Conservation (phyloP, 805 yeast species). For the Suhomyces canberraensis region DNA sequence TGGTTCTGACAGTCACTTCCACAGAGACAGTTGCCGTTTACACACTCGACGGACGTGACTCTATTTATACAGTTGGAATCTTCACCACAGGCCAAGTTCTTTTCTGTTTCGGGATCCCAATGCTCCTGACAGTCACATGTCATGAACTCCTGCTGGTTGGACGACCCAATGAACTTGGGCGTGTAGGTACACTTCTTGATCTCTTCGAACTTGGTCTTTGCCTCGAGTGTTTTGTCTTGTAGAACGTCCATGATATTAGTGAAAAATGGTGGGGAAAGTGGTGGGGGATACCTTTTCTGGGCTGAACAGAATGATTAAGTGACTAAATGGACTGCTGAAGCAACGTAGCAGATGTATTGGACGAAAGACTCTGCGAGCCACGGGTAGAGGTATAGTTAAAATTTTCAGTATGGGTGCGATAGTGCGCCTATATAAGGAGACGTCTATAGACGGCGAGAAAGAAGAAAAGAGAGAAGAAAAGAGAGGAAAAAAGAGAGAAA, state of each 20-base stretch:
- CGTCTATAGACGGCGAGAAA: too few species aligned
- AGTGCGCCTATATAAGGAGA: too few species aligned
- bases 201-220: slow-evolving; percentile 52
- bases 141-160: slow-evolving; percentile 80
- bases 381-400: too few species aligned
- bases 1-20: slow-evolving; percentile 83
- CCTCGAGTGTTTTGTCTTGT: slow-evolving; percentile 67
- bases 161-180: slow-evolving; percentile 57
- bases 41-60: slow-evolving; percentile 89
- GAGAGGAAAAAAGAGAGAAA: too few species aligned
- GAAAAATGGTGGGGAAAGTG: background rate
- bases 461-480: too few species aligned
- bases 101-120: slow-evolving; percentile 34
- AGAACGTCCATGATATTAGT: slow-evolving; percentile 14
- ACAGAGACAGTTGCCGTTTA: slow-evolving; percentile 63
- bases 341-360: too few species aligned
- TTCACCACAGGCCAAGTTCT: slow-evolving; percentile 72
- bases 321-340: too few species aligned
- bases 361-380: too few species aligned
- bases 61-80: slow-evolving; percentile 89
- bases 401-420: too few species aligned
- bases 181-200: slow-evolving; percentile 62
- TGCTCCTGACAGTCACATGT: slow-evolving; percentile 81
- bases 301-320: too few species aligned
- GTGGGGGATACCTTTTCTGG: background rate